Base-by-base conservation (phyloP, 257 asterid species). In the Prunella vulgaris region DNA sequence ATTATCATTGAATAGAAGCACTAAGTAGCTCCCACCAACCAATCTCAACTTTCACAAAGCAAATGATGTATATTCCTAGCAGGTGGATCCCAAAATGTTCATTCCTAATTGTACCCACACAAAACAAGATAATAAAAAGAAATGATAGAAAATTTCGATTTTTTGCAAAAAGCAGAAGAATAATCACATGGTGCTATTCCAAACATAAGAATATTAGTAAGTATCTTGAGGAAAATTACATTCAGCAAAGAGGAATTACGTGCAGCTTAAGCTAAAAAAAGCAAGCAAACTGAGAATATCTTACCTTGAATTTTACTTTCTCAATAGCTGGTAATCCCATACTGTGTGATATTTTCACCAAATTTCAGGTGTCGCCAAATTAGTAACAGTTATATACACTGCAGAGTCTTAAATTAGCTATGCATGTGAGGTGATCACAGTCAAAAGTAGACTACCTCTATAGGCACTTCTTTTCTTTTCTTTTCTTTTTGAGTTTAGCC, bases 401-500 rank as follows among this genome's bases (percentile, higher is more conserved):
- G 63, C 76, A 58, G 66, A 71, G 59, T 49, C 59, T 70, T 56
- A 30, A 57, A 58, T 65, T 69, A 53, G 68, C 14, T 46, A 53
- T 20, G 69, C 75, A 62, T 37, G 73, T 58, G 32, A 59, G 42
- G 69, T 40, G 65, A 66, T 71, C 73, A 18, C 61, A 10, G 70
- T 59, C 61, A 49, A 52, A 57, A 20, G 22, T 69, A 32, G 54
- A 40, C 73, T 49, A 74, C 65, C 74, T 32, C 48, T 60, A 21
- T 57, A 37, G 5, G 74, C 58, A 66, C 59, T 49, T 60, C 14
- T 10, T 59, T 73, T 40, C 46, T 24, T 51, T 69, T 62, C 13
- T 10, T 58, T 72, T 30, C 44, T 24, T 49, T 69, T 63, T 40
- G 22, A 59, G 77, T 59, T 76, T 66, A 72, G 76, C 44, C 83